phyloP scores from a whole-genome alignment of 495 filamentous ascomycete genomes.

The Melanomma pulvis-pyrius region DNA sequence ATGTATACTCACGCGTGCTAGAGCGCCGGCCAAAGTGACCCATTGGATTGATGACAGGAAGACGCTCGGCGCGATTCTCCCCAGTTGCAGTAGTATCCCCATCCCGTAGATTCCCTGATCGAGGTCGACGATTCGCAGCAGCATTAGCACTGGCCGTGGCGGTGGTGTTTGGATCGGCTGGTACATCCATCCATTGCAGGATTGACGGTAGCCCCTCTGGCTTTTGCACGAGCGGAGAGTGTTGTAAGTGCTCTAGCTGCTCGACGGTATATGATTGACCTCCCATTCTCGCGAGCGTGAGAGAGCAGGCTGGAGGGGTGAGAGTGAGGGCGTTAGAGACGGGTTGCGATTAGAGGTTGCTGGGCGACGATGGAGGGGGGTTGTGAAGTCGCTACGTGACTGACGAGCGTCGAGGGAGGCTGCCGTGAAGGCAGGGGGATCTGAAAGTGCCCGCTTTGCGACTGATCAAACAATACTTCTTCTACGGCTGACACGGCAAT shows the following conservation, averaged over 20 bases:
- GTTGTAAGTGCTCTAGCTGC: conserved; percentile 73
- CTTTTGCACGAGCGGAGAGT: conserved; percentile 83
- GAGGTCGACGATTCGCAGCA: conserved; percentile 15
- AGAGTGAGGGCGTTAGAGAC: background rate
- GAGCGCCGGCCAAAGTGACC: conserved; percentile 65
- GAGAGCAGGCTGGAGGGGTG: background rate
- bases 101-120: conserved; percentile 15
- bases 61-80: conserved; percentile 30
- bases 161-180: conserved; percentile 27
- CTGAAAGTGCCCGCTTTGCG: background rate
- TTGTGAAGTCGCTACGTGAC: background rate
- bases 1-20: conserved; percentile 55
- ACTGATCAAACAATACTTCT: background rate
- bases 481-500: conserved; percentile 1
- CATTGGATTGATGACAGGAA: conserved; percentile 35
- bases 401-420: conserved; percentile 15
- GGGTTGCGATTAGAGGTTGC: background rate
- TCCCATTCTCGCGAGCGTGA: conserved; percentile 30
- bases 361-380: background rate
- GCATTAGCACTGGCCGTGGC: background rate
- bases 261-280: conserved; percentile 69
- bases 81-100: conserved; percentile 13
- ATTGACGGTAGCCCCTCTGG: conserved; percentile 79
- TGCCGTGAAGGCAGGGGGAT: conserved; percentile 26
- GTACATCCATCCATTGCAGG: conserved; percentile 92